Conservation (phyloP, 225 moss, liverwort and hornwort genomes). For the Pseudoscleropodium purum region DNA sequence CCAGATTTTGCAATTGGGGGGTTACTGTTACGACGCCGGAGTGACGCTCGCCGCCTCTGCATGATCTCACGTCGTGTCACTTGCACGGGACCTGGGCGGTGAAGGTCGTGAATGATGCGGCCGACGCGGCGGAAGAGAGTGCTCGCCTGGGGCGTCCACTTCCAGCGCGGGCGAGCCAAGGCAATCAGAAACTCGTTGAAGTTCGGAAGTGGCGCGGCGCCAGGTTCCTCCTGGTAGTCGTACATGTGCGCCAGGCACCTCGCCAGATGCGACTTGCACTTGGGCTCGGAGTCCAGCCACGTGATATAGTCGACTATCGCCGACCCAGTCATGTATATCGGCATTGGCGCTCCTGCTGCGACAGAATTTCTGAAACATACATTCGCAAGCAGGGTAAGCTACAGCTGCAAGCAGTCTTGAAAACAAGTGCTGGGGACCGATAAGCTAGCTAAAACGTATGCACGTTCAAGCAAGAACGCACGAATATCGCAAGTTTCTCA, state of each 20-base stretch:
- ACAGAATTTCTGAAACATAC: neutral
- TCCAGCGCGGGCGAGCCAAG: neutral
- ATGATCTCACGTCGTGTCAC: neutral
- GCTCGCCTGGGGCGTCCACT: neutral
- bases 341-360: no score
- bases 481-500: neutral
- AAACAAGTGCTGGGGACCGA: neutral
- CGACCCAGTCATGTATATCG: no score
- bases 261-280: neutral
- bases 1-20: no score
- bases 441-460: no score
- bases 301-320: neutral
- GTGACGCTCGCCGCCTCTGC: neutral
- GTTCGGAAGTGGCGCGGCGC: neutral
- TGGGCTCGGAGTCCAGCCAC: neutral
- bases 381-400: neutral
- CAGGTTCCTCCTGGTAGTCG: neutral
- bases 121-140: neutral
- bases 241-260: neutral
- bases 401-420: neutral
- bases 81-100: no score
- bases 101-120: neutral
- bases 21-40: no score
- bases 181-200: neutral
- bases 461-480: no score